phyloP scores from a whole-genome alignment of 805 yeast species.

The Candida dajiaensis region DNA sequence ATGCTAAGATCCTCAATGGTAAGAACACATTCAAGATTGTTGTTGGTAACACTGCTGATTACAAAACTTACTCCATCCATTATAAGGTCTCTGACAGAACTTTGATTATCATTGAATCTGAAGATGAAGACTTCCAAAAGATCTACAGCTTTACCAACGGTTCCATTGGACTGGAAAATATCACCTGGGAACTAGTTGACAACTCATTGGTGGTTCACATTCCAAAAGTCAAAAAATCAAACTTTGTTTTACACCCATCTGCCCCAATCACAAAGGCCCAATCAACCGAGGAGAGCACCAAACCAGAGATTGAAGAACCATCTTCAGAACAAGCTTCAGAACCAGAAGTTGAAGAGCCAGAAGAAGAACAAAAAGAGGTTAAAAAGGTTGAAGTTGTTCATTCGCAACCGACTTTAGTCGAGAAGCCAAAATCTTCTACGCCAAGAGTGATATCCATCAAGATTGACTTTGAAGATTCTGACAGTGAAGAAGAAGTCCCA shows the following conservation, averaged over 20 bases:
- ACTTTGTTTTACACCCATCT: neutral
- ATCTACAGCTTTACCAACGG: constrained; percentile 10
- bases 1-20: constrained; percentile 5
- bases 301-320: neutral
- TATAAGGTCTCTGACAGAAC: constrained; percentile 9
- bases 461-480: constrained; percentile 3
- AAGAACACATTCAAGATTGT: constrained; percentile 9
- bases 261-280: neutral
- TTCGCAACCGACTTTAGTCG: neutral
- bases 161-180: constrained; percentile 8
- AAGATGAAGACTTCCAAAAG: constrained; percentile 14
- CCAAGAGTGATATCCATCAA: constrained; percentile 10
- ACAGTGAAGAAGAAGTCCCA: neutral
- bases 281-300: neutral
- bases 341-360: neutral
- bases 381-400: neutral
- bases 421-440: neutral
- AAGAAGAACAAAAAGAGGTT: neutral
- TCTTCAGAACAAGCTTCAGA: neutral
- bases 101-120: constrained; percentile 10
- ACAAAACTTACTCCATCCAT: constrained; percentile 12
- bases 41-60: constrained; percentile 13
- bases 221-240: constrained; percentile 9
- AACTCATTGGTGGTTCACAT: constrained; percentile 10
- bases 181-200: constrained; percentile 13